Evolutionary conservation across 768 basidiomycete genomes (phyloP), one percentile per base, ranked within the genome.

Genomic region (Trametes elegans): DNA sequence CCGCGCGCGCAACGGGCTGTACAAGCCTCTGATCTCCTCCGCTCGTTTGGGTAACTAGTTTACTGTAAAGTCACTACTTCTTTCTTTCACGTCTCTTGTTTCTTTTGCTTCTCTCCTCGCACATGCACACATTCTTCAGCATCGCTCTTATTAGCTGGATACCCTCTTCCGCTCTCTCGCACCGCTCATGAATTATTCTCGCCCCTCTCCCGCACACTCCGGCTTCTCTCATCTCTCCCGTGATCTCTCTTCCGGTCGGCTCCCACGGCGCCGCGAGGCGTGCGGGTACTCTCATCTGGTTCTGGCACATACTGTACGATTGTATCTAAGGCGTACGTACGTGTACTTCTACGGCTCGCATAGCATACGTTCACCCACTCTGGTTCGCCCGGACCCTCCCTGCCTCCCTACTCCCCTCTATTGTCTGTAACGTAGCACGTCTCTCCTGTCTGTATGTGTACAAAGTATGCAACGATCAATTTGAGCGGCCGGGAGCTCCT

Each of bases 291-390:
- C n/a, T n/a, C n/a, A 35, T 35, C 36, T 28, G 42, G 32, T 28
- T 27, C n/a, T 53, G 29, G 29, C 45, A 29, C 45, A 28, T 45
- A 18, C 38, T 49, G 48, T 56, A 43, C 40, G 42, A 53, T 44
- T 44, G 42, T 56, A 42, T 49, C 42, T 56, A 49, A 18, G 53
- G 45, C 31, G 42, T 57, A 32, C 45, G 26, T 55, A 35, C 23
- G 24, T 38, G 35, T 41, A 41, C 29, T 14, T 34, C 34, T 53
- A 43, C 50, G 31, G 29, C 16, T 35, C 35, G 35, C 51, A 36
- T 18, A 36, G 34, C 16, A 29, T 32, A 7, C 31, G 29, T 13
- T 28, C n/a, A 13, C 29, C 19, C 29, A 23, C 34, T 14, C 41
- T n/a, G n/a, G 29, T 13, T 28, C n/a, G 19, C 29, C 19, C 29